phyloP scores from a whole-genome alignment of 2,329 filamentous ascomycete species.

The Colletotrichum sp. region DNA sequence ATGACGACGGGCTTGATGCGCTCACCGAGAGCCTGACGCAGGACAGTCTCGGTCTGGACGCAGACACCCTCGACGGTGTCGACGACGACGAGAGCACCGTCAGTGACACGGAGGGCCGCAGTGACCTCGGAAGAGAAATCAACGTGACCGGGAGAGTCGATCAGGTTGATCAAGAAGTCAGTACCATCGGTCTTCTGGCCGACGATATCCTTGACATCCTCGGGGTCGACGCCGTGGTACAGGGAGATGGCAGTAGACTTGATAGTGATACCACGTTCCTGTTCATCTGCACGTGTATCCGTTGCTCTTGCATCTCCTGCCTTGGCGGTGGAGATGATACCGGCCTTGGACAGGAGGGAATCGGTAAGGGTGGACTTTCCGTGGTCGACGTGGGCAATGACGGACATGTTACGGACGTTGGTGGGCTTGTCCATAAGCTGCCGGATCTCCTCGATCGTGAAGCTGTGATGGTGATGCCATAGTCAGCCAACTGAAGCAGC shows the following conservation, averaged over 20 bases:
- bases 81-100: slow-evolving; percentile 99
- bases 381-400: slow-evolving; percentile 99
- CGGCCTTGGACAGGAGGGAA: slow-evolving; percentile 97
- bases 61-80: slow-evolving; percentile 99
- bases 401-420: slow-evolving; percentile 95
- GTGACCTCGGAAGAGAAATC: slow-evolving; percentile 99
- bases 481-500: slow-evolving; percentile 49
- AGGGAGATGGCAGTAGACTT: slow-evolving; percentile 99
- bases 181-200: slow-evolving; percentile 86
- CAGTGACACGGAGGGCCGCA: slow-evolving; percentile 98
- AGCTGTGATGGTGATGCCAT: slow-evolving; percentile 67
- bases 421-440: slow-evolving; percentile 77
- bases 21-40: slow-evolving; percentile 98
- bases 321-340: slow-evolving; percentile 99
- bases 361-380: slow-evolving; percentile 99
- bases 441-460: slow-evolving; percentile 96
- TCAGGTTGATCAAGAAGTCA: slow-evolving; percentile 99
- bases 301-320: slow-evolving; percentile 95
- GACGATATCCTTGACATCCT: slow-evolving; percentile 94
- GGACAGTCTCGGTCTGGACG: slow-evolving; percentile 99
- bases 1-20: slow-evolving; percentile 99
- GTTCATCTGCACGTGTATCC: slow-evolving; percentile 96
- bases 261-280: slow-evolving; percentile 99
- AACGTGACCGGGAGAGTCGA: slow-evolving; percentile 99
- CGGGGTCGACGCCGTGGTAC: slow-evolving; percentile 83